These are phyloP conservation scores for Aspergillus kassunensis DNA, from an alignment of 495 filamentous ascomycete species.

Conservation along the genomic window DNA sequence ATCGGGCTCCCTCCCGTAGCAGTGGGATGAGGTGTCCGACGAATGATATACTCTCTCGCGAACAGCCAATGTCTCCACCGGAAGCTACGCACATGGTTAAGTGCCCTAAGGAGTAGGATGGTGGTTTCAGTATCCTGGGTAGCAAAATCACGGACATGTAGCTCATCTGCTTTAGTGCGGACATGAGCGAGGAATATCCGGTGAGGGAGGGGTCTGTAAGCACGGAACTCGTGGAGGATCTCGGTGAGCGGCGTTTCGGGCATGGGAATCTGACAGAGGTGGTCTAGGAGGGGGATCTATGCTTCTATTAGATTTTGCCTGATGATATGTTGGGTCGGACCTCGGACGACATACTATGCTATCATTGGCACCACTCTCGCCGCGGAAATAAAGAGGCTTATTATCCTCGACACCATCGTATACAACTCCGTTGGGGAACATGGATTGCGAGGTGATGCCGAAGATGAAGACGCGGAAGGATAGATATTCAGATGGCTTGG, in stretches of 20 bases:
- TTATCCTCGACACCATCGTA: constrained; percentile 75
- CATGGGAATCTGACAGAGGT: constrained; percentile 75
- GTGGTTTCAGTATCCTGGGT: constrained; percentile 48
- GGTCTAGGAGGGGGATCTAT: constrained; percentile 81
- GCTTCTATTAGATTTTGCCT: neutral
- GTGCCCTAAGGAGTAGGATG: constrained; percentile 63
- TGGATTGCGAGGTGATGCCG: constrained; percentile 80
- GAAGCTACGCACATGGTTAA: constrained; percentile 87
- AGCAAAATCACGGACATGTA: constrained; percentile 60
- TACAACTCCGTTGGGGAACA: constrained; percentile 87
- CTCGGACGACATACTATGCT: constrained; percentile 66
- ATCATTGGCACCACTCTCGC: constrained; percentile 88
- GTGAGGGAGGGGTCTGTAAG: constrained; percentile 81
- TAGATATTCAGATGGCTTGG: constrained; percentile 71
- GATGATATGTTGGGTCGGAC: neutral
- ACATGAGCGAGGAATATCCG: constrained; percentile 76
- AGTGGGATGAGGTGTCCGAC: constrained; percentile 74
- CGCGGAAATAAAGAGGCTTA: constrained; percentile 70
- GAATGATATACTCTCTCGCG: constrained; percentile 89
- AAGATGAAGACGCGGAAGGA: constrained; percentile 93
- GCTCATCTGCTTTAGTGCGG: constrained; percentile 46
- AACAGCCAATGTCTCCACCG: constrained; percentile 94
- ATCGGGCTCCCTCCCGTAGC: constrained; percentile 91
- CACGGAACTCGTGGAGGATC: constrained; percentile 79
- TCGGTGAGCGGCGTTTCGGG: constrained; percentile 78